Conservation (phyloP, 139 green algal genomes). For the Chlorella sp. region DNA sequence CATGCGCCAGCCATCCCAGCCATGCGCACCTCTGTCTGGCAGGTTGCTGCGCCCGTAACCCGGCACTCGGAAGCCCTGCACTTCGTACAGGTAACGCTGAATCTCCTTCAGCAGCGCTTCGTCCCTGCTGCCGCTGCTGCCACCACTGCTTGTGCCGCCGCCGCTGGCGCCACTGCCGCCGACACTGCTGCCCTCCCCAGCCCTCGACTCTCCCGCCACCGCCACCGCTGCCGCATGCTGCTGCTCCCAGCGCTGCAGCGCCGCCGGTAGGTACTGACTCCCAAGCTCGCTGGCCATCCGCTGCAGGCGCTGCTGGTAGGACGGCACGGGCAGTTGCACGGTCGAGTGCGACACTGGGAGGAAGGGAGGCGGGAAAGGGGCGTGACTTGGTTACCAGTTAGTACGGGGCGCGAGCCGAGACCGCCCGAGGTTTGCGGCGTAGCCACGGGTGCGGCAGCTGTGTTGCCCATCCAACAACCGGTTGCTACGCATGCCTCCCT, state of each 20-base stretch:
- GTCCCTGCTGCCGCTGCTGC: neutral
- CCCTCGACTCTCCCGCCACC: too few relatives aligned
- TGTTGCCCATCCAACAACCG: too few relatives aligned
- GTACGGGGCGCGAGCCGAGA: too few relatives aligned
- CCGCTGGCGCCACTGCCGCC: too few relatives aligned
- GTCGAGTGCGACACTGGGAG: conserved; percentile 59
- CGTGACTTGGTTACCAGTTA: too few relatives aligned
- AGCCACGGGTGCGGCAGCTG: too few relatives aligned
- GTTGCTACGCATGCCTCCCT: too few relatives aligned
- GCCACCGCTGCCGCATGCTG: too few relatives aligned
- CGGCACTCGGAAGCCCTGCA: neutral
- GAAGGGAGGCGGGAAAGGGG: neutral
- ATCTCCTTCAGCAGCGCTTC: neutral
- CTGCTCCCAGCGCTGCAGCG: neutral
- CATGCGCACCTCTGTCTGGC: conserved; percentile 8
- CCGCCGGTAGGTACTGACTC: neutral
- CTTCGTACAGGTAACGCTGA: neutral
- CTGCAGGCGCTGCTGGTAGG: conserved; percentile 43
- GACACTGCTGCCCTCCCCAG: too few relatives aligned
- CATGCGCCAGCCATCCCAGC: too few relatives aligned
- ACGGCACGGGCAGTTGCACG: conserved; percentile 58
- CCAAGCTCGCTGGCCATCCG: conserved; percentile 15
- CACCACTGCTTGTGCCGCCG: neutral
- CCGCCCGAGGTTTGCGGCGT: too few relatives aligned
- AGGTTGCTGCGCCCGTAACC: conserved; percentile 1